Percentiles rank a stretch among this genome's conserved stretches.
Conservation (phyloP, 306 rosid genomes). For the Acacia acuminata region DNA sequence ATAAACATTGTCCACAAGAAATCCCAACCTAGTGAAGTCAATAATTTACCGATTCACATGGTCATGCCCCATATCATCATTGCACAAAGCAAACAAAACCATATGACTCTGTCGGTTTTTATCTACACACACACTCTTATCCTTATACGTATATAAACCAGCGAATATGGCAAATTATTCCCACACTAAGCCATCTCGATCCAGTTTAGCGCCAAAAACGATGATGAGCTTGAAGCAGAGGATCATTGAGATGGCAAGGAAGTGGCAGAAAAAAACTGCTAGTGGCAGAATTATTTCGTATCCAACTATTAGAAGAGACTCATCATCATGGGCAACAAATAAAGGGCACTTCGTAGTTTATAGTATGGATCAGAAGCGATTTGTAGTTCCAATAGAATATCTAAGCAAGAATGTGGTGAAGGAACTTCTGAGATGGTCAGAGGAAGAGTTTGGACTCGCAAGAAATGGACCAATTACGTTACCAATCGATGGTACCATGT, state of each 20-base stretch:
- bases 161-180: background rate
- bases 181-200: background rate
- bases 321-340: background rate
- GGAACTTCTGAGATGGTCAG: conserved; percentile 43
- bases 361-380: conserved; percentile 31
- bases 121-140: background rate
- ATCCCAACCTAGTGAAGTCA: conserved; percentile 7
- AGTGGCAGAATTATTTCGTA: conserved; percentile 40
- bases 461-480: conserved; percentile 30
- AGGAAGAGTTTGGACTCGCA: conserved; percentile 39
- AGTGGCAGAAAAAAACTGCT: conserved; percentile 39
- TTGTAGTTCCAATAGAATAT: conserved; percentile 36
- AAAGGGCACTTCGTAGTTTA: conserved; percentile 46
- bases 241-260: conserved; percentile 40
- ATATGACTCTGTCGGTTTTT: conserved; percentile 20
- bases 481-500: conserved; percentile 35
- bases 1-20: background rate
- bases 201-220: background rate
- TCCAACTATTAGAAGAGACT: background rate
- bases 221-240: conserved; percentile 32
- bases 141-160: background rate
- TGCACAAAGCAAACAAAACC: conserved; percentile 19
- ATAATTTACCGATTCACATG: background rate
- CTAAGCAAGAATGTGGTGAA: conserved; percentile 33
- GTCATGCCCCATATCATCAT: conserved; percentile 27